Percentiles rank a stretch among this genome's conserved stretches.
Conservation (phyloP, 2,329 filamentous ascomycete species). For the Colletotrichum echinochloae region DNA sequence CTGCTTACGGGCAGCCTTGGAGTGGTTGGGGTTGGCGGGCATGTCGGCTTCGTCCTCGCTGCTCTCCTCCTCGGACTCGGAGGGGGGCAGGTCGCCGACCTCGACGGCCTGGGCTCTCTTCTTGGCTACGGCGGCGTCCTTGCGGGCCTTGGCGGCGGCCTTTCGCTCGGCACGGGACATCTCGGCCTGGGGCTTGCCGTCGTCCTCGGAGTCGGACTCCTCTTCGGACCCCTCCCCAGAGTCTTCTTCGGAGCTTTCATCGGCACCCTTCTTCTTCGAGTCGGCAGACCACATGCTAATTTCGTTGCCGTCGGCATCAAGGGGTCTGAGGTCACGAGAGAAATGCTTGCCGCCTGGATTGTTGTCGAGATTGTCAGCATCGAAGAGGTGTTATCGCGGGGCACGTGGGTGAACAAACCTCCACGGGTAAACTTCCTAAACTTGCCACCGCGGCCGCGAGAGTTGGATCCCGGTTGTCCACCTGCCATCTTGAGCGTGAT, state of each 20-base stretch:
- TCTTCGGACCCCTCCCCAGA: constrained; percentile 66
- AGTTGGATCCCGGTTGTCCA: constrained; percentile 59
- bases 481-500: constrained; percentile 58
- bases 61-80: constrained; percentile 72
- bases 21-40: constrained; percentile 94
- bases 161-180: constrained; percentile 86
- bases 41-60: constrained; percentile 67
- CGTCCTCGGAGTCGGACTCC: constrained; percentile 59
- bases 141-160: constrained; percentile 88
- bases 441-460: constrained; percentile 89
- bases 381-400: constrained; percentile 12
- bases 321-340: constrained; percentile 87
- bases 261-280: constrained; percentile 55
- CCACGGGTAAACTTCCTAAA: constrained; percentile 94
- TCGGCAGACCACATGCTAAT: constrained; percentile 87
- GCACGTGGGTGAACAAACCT: constrained; percentile 67
- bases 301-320: constrained; percentile 90
- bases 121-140: constrained; percentile 86
- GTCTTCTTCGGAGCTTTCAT: constrained; percentile 64
- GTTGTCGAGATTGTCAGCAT: constrained; percentile 35
- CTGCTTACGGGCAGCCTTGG: constrained; percentile 76
- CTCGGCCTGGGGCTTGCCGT: constrained; percentile 63
- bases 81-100: constrained; percentile 87
- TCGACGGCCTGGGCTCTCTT: constrained; percentile 78
- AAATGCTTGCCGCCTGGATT: constrained; percentile 89